Base-by-base conservation (phyloP, 2,329 filamentous ascomycete genomes). In the Emergomyces orientalis region DNA sequence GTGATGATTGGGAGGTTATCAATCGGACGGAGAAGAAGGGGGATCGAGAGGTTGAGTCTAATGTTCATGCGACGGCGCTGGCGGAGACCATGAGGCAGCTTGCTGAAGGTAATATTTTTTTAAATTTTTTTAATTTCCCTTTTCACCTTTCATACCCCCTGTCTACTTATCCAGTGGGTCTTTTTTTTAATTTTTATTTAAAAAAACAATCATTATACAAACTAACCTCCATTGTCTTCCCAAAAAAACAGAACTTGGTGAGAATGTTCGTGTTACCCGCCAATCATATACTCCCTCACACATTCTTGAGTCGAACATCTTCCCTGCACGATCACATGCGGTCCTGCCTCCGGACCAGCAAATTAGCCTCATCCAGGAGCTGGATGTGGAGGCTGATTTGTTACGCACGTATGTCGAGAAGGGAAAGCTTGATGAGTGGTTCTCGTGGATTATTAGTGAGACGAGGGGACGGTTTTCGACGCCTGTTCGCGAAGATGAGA, bases 1-100 rank as follows among this genome's bases (percentile, higher is more conserved):
- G 87, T 59, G 92, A 97, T 73, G 85, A 97, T 71, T 99, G 94
- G 94, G 79, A 83, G 32, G 80, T 79, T 63, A 83, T 95, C 71
- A 93, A 94, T 71, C 86, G 90, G 67, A 93, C 89, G 0, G 85
- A 87, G 57, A 81, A 88, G 64, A 88, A 89, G 71, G 85, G 86
- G 63, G 91, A 96, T 70, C 77, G 79, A 2, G 82, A 89, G 65
- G 83, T 91, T 34, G 79, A 86, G 61, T 80, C 82, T 34, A 79
- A 84, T 22, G 76, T 95, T 32, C 78, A 79, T 39, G 77, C 81
- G 63, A 96, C 91, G 3, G 81, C 86, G 34, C 79, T 91, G 5
- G 92, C 86, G 71, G 80, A 79, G 67, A 88, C 90, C 56, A 78
- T 91, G 61, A 82, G 80, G 64, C 80, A 84, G 58, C 84, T 87